Percentiles rank a stretch among this genome's conserved stretches.
Conservation (phyloP, 1,139 yeast species). For the Debaryomyces psychrophilus region DNA sequence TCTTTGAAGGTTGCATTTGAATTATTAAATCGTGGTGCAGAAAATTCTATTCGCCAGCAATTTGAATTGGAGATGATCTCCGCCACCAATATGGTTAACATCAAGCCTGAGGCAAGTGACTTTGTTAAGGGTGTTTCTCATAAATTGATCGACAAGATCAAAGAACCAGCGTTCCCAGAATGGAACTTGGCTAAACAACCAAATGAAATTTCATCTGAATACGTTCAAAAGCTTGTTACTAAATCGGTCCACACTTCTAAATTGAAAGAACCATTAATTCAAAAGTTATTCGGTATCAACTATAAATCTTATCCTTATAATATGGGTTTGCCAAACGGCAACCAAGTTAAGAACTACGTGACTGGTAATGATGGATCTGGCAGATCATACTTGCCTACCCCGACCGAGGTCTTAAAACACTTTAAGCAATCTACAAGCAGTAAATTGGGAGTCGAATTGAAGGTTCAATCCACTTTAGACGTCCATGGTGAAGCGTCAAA, state of each 20-base stretch:
- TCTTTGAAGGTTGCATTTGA: constrained; percentile 76
- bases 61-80: constrained; percentile 73
- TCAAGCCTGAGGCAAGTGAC: constrained; percentile 57
- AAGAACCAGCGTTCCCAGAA: constrained; percentile 51
- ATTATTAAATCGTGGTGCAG: constrained; percentile 64
- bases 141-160: constrained; percentile 66
- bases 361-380: constrained; percentile 67
- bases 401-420: constrained; percentile 62
- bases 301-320: constrained; percentile 70
- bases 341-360: constrained; percentile 58
- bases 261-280: constrained; percentile 43
- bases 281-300: constrained; percentile 52
- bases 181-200: constrained; percentile 43
- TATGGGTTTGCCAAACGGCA: constrained; percentile 79
- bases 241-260: constrained; percentile 33
- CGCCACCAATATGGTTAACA: constrained; percentile 73
- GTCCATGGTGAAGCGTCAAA: constrained; percentile 64
- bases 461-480: constrained; percentile 56
- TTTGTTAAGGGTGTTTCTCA: constrained; percentile 79
- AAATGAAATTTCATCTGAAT: constrained; percentile 24
- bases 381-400: constrained; percentile 68
- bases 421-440: constrained; percentile 53
- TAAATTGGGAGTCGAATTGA: constrained; percentile 66
- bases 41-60: constrained; percentile 64
- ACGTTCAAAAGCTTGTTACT: constrained; percentile 24